Percentiles rank a stretch among this genome's conserved stretches.
Conservation (phyloP, 2,329 filamentous ascomycete genomes). For the Fusarium sp. region DNA sequence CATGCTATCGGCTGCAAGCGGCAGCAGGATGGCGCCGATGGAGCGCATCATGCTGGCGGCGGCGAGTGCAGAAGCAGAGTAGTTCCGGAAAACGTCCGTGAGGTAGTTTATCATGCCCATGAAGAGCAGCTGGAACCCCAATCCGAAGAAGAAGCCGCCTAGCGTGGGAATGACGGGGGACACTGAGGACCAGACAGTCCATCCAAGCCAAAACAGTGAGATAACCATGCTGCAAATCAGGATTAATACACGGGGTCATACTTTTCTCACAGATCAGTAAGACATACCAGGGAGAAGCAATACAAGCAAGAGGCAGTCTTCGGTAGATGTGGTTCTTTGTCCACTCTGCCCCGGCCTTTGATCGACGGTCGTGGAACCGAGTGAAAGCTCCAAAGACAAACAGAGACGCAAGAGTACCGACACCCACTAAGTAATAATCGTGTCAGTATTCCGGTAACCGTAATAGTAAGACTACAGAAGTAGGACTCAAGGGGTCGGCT, state of each 20-base stretch:
- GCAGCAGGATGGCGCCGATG: conserved; percentile 52
- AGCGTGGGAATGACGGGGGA: conserved; percentile 57
- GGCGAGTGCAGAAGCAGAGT: conserved; percentile 55
- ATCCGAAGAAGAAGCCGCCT: conserved; percentile 61
- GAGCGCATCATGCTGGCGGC: conserved; percentile 54
- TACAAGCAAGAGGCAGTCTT: conserved; percentile 64
- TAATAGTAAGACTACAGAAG: conserved; percentile 43
- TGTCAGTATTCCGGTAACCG: conserved; percentile 3
- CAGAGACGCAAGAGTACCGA: conserved; percentile 46
- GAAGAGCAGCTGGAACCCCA: conserved; percentile 53
- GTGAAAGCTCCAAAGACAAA: conserved; percentile 47
- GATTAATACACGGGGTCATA: conserved; percentile 26
- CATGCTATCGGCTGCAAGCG: conserved; percentile 53
- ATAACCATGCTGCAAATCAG: conserved; percentile 65
- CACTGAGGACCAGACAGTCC: conserved; percentile 63
- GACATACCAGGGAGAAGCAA: conserved; percentile 74
- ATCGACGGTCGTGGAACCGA: conserved; percentile 47
- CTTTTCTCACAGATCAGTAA: conserved; percentile 33
- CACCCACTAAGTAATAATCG: conserved; percentile 35
- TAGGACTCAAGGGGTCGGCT: conserved; percentile 43
- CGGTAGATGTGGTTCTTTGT: conserved; percentile 53
- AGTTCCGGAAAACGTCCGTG: conserved; percentile 53
- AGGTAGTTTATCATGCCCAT: conserved; percentile 56
- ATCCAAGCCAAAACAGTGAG: conserved; percentile 73
- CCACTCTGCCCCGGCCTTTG: conserved; percentile 50